Base-by-base conservation (phyloP, 1,284 basidiomycete genomes). In the Mycena sp. region DNA sequence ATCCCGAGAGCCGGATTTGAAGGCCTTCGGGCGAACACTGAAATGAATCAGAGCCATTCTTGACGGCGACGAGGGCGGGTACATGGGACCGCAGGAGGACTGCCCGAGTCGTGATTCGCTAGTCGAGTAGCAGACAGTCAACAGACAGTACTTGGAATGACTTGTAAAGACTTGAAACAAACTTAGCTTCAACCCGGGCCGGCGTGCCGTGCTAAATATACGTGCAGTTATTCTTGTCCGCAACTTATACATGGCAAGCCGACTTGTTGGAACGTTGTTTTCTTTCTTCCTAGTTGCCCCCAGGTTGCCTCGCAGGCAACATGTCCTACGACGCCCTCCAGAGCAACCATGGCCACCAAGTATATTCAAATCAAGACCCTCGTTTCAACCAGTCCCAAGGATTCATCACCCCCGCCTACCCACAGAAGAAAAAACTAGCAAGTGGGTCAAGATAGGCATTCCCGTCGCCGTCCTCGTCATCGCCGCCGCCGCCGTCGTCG, bases 401-500 rank as follows among this genome's bases (percentile, higher is more conserved):
- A 58, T 90, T 82, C 69, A 85, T 90, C 64, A 80, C 86, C 21
- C 87, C 87, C 9, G 55, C 61, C 62, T 12, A 10, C 51, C 56
- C 81, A 81, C 35, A 81, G 81, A 76, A 83, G 76, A 80, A 76
- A 59, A 73, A 67, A 66, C 73, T 63, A 77, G 78, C 78, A 84
- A 83, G 45, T 90, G 87, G 89, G 72, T 91, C 64, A 89, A 87
- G 74, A 78, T 90, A 67, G 89, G 88, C 70, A 70, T 90, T 38
- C 89, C 89, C 32, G 77, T 92, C 60, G 73, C 84, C 46, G 76
- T 94, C 67, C 72, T 87, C 60, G 82, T 94, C 70, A 88, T 95
- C n/a, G n/a, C n/a, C 70, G 76, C 88, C 65, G 93, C 80, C 57
- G 93, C 88, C 49, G 91, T 95, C 32, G 78, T 96, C 50, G 94